Evolutionary conservation across 1,284 basidiomycete species (phyloP).

Genomic region (Cryptococcus sp.): DNA sequence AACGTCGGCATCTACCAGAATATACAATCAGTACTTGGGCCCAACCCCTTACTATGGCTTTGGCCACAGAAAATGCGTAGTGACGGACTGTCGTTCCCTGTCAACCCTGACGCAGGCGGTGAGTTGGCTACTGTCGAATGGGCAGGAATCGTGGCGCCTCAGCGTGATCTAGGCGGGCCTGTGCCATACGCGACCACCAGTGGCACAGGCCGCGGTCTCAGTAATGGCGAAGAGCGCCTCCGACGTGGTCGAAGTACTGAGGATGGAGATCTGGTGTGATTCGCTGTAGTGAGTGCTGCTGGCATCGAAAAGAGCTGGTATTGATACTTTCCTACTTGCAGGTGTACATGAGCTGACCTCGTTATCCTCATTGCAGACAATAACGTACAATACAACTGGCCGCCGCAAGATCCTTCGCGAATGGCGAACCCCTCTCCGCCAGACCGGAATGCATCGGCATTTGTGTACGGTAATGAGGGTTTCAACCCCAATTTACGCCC

Average conservation of each 20-base stretch:
- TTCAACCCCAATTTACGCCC: conserved; percentile 73
- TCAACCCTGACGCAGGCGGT: conserved; percentile 76
- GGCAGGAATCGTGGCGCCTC: conserved; percentile 40
- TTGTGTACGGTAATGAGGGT: conserved; percentile 76
- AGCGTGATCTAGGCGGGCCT: conserved; percentile 18
- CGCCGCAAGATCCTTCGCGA: conserved; percentile 56
- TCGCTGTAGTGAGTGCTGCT: conserved; percentile 7
- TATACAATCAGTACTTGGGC: conserved; percentile 73
- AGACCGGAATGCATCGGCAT: conserved; percentile 62
- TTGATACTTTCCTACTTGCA: conserved; percentile 9
- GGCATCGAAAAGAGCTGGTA: background rate
- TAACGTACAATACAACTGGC: conserved; percentile 57
- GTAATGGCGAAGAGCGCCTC: conserved; percentile 3
- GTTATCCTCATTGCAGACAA: conserved; percentile 39
- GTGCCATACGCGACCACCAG: conserved; percentile 9
- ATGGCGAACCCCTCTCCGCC: conserved; percentile 34
- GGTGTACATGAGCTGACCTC: conserved; percentile 11
- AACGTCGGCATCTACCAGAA: conserved; percentile 76
- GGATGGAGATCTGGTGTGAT: conserved; percentile 28
- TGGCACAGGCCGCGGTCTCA: conserved; percentile 3
- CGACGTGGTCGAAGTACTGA: background rate
- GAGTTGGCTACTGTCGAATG: conserved; percentile 57
- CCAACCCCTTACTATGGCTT: conserved; percentile 75
- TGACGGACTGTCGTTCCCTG: conserved; percentile 73
- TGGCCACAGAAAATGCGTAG: conserved; percentile 64